These are phyloP conservation scores for Fusarium sp. DNA, from an alignment of 2,329 filamentous ascomycete genomes.

Conservation along the genomic window DNA sequence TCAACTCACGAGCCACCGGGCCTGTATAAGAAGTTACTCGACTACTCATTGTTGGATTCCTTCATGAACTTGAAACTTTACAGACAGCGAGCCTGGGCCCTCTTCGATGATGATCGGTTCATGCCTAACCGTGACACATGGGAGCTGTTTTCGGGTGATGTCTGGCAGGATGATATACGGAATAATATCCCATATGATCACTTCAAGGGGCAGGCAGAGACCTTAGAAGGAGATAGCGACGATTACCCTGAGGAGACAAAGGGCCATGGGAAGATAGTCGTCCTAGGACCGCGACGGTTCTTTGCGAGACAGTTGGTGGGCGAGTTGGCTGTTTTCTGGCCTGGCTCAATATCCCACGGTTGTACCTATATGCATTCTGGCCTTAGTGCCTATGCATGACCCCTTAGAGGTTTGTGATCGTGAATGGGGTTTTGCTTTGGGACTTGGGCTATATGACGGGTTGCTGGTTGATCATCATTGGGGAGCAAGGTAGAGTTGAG, in stretches of 20 bases:
- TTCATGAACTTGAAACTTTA: background rate
- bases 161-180: background rate
- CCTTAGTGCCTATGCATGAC: background rate
- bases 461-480: background rate
- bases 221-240: background rate
- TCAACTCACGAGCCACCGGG: background rate
- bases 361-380: background rate
- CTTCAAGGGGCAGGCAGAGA: background rate
- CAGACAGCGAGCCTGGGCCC: constrained; percentile 9
- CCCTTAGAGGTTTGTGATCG: background rate
- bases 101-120: constrained; percentile 1
- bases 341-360: background rate
- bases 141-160: too few species aligned
- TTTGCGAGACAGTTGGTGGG: background rate
- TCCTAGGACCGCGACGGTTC: background rate
- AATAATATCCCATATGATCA: background rate
- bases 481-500: background rate
- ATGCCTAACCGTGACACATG: background rate
- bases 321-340: background rate
- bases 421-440: background rate
- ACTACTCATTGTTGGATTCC: background rate
- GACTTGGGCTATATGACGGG: background rate
- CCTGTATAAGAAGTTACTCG: background rate
- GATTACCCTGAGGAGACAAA: background rate
- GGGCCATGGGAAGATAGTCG: background rate